Base-by-base conservation (phyloP, 2,329 filamentous ascomycete species). In the Phyllosticta ampelicida region DNA sequence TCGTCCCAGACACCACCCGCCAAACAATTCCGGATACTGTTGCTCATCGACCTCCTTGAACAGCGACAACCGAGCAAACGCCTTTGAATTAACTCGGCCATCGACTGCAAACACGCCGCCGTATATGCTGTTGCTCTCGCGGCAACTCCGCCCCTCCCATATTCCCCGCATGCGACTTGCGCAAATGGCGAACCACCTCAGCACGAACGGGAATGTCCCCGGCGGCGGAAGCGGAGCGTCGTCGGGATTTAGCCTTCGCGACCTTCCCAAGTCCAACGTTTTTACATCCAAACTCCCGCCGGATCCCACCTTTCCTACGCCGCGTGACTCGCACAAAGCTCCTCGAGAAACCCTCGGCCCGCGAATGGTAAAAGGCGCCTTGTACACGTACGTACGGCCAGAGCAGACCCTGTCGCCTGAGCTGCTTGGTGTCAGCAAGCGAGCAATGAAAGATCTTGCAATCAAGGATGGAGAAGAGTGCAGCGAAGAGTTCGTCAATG, bases 321-420 rank as follows among this genome's bases (percentile, higher is more conserved):
- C 94, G 0, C 80, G 84, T 61, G 80, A 81, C 60, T 96, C 92
- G 0, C 89, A 97, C 72, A 81, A 83, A 64, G 90, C 89, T 0
- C 86, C 90, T 1, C 84, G 92, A 65, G 80, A 86, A 59, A 76
- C 86, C 36, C 85, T 97, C 53, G 80, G 82, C 0, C 92, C 94
- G 16, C 86, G 91, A 53, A 79, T 90, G 70, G 94, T 99, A 48
- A 89, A 86, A 68, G 83, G 85, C 60, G 92, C 94, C 3, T 74
- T 92, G 54, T 99, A 89, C 74, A 95, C 91, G 9, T 99, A 86
- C 78, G 90, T 99, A 19, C 84, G 90, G 3, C 94, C 94, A 0
- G 87, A 92, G 66, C 73, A 78, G 19, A 80, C 85, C 23, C 77
- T 85, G 62, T 81, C 86, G 20, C 83, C 90, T 0, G 89, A 96